Base-by-base conservation (phyloP, 345 rosid genomes). In the Citrus unshiu region DNA sequence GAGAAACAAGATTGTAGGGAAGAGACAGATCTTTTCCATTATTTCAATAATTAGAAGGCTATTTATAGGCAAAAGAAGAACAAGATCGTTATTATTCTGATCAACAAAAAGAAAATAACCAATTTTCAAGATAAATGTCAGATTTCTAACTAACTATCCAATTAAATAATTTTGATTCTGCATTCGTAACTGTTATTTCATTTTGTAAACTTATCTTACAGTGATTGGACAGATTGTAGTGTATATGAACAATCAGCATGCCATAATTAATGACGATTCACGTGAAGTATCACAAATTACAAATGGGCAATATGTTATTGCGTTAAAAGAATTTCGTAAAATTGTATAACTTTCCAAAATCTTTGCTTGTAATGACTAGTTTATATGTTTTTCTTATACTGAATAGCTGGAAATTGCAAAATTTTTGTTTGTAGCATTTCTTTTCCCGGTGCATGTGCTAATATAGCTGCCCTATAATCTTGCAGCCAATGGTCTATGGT, bases 401-500 rank as follows among this genome's bases (percentile, higher is more conserved):
- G 1, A 65, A 22, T 30, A n/a, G n/a, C 58, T 76, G 49, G 40
- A 54, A 49, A 65, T 30, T 49, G 39, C 32, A 29, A 51, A 37
- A 24, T 43, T 54, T 51, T 25, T 1, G 39, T 61, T 75, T 30
- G 43, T 22, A 35, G 71, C 62, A 51, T 51, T 19, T 30, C 16
- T 51, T 32, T 67, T 27, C 58, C 27, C n/a, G 66, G 65, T 71
- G 57, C 61, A 18, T 37, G 51, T 56, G 73, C 60, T 77, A 66
- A 81, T 57, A 39, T 77, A 58, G 59, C 35, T 78, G 40, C 66
- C 43, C 59, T 43, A 30, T 34, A 65, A 62, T 79, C 56, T 74
- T 83, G 91, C 94, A 95, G 99, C 95, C 98, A 24, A 24, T 92
- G 87, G 85, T 91, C 84, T 91, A 94, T 72, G 98, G 97, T 34